Conservation (phyloP, 2,329 filamentous ascomycete genomes). For the Fusarium subglutinans region DNA sequence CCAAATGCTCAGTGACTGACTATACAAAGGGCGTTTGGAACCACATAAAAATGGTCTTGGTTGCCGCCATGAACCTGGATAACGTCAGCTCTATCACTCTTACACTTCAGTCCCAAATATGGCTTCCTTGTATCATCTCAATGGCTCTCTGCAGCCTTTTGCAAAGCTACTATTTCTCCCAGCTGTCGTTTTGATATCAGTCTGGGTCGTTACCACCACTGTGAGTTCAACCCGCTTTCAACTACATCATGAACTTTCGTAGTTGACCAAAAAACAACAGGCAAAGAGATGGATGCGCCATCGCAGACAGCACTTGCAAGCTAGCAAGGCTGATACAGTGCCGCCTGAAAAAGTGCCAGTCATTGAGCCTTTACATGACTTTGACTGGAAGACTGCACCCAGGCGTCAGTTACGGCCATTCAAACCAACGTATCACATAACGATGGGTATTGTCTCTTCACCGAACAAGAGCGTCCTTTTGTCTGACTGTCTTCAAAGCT, state of each 20-base stretch:
- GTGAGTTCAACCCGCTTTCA: not conserved
- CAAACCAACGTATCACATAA: conserved; percentile 32
- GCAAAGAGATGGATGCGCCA: conserved; percentile 33
- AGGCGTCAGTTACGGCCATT: conserved; percentile 15
- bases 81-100: not conserved
- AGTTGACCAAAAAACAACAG: not conserved
- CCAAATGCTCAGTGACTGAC: not conserved
- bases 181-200: conserved; percentile 4
- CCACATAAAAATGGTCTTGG: not conserved
- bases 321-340: not conserved
- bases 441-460: conserved; percentile 7
- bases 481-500: conserved; percentile 42
- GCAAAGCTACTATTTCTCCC: conserved; percentile 15
- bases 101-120: not conserved
- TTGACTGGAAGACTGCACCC: conserved; percentile 21
- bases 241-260: not conserved
- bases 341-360: not conserved
- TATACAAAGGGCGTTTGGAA: not conserved
- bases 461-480: fast-evolving
- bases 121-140: not conserved
- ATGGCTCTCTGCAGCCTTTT: not conserved
- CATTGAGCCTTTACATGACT: conserved; percentile 15
- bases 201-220: conserved; percentile 9
- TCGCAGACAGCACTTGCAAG: conserved; percentile 9
- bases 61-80: not conserved